Evolutionary conservation across 2,329 filamentous ascomycete genomes (phyloP).

Genomic region (Acarospora socialis): DNA sequence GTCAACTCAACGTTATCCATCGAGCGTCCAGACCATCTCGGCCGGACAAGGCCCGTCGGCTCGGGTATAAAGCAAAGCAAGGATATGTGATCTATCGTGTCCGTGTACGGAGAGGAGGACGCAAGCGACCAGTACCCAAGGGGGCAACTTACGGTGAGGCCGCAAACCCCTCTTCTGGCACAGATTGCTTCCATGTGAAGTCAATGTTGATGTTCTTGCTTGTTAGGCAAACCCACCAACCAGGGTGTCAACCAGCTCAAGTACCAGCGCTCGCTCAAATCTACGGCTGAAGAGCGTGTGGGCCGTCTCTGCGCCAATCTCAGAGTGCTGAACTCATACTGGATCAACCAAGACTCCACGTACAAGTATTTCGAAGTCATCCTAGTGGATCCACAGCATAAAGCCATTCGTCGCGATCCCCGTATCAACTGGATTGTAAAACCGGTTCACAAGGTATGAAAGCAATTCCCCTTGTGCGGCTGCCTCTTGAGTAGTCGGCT

Average conservation of each 20-base stretch:
- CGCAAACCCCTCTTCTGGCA: background rate
- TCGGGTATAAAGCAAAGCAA: constrained; percentile 99
- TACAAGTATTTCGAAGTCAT: constrained; percentile 99
- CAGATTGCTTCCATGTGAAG: constrained; percentile 1
- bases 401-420: constrained; percentile 96
- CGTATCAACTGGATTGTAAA: constrained; percentile 99
- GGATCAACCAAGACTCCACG: constrained; percentile 99
- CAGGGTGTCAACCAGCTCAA: constrained; percentile 99
- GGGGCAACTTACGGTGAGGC: constrained; percentile 93
- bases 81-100: constrained; percentile 99
- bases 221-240: constrained; percentile 97
- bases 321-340: constrained; percentile 99
- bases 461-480: constrained; percentile 14
- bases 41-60: constrained; percentile 98
- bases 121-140: constrained; percentile 93
- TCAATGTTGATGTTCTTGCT: constrained; percentile 16
- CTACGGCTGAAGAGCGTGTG: constrained; percentile 99
- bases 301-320: constrained; percentile 97
- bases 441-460: constrained; percentile 76
- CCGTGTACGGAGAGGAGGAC: constrained; percentile 94
- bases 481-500: constrained; percentile 1
- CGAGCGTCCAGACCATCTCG: constrained; percentile 94
- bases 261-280: constrained; percentile 97
- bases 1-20: constrained; percentile 99
- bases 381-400: constrained; percentile 99